Evolutionary conservation across 768 basidiomycete genomes (phyloP).

Genomic region (Boletus rubroflammeus): DNA sequence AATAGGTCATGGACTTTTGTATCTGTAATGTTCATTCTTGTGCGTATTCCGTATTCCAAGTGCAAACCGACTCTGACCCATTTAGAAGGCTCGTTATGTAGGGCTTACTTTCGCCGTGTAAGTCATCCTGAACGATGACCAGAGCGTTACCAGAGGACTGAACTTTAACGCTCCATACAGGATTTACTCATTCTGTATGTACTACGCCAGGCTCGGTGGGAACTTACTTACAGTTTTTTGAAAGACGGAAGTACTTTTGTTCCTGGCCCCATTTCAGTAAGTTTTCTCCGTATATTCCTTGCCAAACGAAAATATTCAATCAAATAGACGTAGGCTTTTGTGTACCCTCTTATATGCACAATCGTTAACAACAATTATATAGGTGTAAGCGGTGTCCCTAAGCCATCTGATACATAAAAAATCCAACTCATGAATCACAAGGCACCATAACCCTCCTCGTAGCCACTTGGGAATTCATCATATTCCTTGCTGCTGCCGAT

Average conservation of each 20-base stretch:
- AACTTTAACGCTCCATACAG: background rate
- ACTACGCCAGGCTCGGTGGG: accelerated
- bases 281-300: background rate
- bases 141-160: background rate
- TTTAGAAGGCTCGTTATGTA: conserved; percentile 17
- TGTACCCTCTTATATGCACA: background rate
- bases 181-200: conserved; percentile 7
- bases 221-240: background rate
- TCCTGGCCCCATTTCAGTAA: conserved; percentile 14
- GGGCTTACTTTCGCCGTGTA: conserved; percentile 11
- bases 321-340: conserved; percentile 13
- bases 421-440: background rate
- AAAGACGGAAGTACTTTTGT: conserved; percentile 17
- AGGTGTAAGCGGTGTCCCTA: conserved; percentile 14
- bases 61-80: background rate
- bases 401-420: background rate
- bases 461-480: background rate
- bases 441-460: conserved; percentile 6
- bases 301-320: background rate
- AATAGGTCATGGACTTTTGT: conserved; percentile 16
- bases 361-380: background rate
- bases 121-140: background rate
- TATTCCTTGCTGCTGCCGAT: conserved; percentile 17
- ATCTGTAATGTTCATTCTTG: conserved; percentile 12
- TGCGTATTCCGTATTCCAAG: background rate